These are phyloP conservation scores for Amaranthus tricolor DNA, from an alignment of 179 eudicot genomes.

Conservation along the genomic window DNA sequence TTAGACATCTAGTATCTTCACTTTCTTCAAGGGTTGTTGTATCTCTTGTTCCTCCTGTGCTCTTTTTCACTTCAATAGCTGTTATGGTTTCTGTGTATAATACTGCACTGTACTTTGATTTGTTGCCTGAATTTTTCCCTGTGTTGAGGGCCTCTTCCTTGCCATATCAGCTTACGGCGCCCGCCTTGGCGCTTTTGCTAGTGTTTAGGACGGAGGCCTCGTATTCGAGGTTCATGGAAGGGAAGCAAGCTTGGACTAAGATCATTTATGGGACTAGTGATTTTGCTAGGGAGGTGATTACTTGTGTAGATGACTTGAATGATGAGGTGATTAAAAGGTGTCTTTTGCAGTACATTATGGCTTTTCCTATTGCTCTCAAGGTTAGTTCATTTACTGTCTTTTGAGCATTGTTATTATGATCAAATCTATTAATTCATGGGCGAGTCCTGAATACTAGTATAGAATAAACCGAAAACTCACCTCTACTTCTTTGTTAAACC, in stretches of 20 bases:
- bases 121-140: conserved; percentile 75
- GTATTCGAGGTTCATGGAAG: conserved; percentile 85
- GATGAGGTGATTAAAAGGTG: conserved; percentile 58
- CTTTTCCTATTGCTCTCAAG: conserved; percentile 93
- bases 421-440: not conserved
- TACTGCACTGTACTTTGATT: conserved; percentile 53
- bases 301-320: conserved; percentile 50
- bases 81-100: conserved; percentile 65
- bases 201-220: conserved; percentile 98
- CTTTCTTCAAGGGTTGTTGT: conserved; percentile 74
- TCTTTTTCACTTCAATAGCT: conserved; percentile 74
- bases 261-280: conserved; percentile 68
- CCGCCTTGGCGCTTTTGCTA: conserved; percentile 81
- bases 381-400: conserved; percentile 34
- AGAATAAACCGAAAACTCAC: too few relatives aligned
- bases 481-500: too few relatives aligned
- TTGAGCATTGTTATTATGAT: not conserved
- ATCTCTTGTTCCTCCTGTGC: conserved; percentile 81
- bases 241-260: conserved; percentile 91
- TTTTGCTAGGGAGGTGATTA: conserved; percentile 71
- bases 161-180: conserved; percentile 96
- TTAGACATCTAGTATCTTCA: conserved; percentile 64
- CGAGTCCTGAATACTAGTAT: too few relatives aligned
- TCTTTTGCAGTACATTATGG: conserved; percentile 78
- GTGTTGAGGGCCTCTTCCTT: conserved; percentile 69